These are phyloP conservation scores for Aspergillus pseudoglaucus DNA, from an alignment of 2,329 filamentous ascomycete genomes.

Conservation along the genomic window DNA sequence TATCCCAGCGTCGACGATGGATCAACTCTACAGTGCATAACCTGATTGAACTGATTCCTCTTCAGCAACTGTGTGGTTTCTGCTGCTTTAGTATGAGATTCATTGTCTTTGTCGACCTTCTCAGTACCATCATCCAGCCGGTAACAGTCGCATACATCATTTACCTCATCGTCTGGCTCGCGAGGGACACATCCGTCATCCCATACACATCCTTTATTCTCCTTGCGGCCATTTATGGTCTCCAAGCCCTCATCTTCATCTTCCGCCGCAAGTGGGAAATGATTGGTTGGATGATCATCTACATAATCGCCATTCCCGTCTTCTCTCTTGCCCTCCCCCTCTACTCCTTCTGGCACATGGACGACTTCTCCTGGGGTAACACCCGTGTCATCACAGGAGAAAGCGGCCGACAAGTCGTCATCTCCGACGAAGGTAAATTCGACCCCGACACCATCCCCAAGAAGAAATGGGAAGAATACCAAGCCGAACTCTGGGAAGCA, in stretches of 20 bases:
- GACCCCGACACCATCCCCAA: conserved; percentile 86
- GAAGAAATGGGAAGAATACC: conserved; percentile 99
- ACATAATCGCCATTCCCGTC: conserved; percentile 82
- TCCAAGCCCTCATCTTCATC: conserved; percentile 96
- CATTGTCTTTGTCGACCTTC: conserved; percentile 86
- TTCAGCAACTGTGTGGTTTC: conserved; percentile 95
- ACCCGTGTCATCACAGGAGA: conserved; percentile 96
- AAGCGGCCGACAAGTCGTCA: conserved; percentile 81
- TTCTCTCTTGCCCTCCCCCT: conserved; percentile 86
- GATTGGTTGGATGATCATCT: conserved; percentile 98
- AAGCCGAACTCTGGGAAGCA: conserved; percentile 94
- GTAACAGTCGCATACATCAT: conserved; percentile 83
- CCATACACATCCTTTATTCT: conserved; percentile 85
- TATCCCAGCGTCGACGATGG: conserved; percentile 98
- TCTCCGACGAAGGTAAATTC: conserved; percentile 97
- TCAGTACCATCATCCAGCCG: conserved; percentile 87
- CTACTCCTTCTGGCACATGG: conserved; percentile 99
- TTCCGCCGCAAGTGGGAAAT: conserved; percentile 97
- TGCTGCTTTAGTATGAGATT: conserved; percentile 99
- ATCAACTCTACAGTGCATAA: conserved; percentile 99
- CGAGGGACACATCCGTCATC: conserved; percentile 56
- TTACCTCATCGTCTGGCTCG: conserved; percentile 75
- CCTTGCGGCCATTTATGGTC: conserved; percentile 89
- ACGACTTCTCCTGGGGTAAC: conserved; percentile 99
- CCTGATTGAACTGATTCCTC: conserved; percentile 85